Conservation (phyloP, 2,329 filamentous ascomycete species). For the Alternaria incomplexa region DNA sequence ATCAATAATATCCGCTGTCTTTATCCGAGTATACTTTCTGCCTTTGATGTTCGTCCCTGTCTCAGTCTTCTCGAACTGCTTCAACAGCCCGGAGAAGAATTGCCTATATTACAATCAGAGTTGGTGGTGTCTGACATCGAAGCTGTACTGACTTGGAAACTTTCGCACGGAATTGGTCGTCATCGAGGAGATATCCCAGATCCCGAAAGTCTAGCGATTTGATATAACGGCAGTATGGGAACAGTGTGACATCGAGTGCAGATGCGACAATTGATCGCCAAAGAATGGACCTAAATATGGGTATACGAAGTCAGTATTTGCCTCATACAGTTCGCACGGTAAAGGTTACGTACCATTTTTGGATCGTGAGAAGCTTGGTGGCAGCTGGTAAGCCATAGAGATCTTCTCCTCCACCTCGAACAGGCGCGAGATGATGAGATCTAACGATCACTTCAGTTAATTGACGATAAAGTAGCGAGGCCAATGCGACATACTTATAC, state of each 20-base stretch:
- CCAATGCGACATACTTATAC: slow-evolving; percentile 61
- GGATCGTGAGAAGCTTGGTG: slow-evolving; percentile 54
- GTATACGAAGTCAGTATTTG: background rate
- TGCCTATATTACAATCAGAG: slow-evolving; percentile 42
- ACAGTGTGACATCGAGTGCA: slow-evolving; percentile 65
- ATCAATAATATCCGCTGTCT: slow-evolving; percentile 52
- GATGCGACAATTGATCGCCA: slow-evolving; percentile 75
- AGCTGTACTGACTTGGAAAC: slow-evolving; percentile 58
- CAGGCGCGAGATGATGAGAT: slow-evolving; percentile 52
- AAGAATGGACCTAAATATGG: slow-evolving; percentile 55
- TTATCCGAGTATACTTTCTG: slow-evolving; percentile 43
- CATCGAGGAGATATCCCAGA: slow-evolving; percentile 64
- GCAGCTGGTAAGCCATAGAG: slow-evolving; percentile 36
- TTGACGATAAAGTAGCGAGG: background rate
- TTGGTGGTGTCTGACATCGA: background rate
- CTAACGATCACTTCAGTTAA: slow-evolving; percentile 28
- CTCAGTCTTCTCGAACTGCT: slow-evolving; percentile 49
- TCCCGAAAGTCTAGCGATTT: slow-evolving; percentile 68
- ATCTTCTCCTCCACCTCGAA: slow-evolving; percentile 54
- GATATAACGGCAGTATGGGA: slow-evolving; percentile 73
- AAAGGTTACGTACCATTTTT: slow-evolving; percentile 55
- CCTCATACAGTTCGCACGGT: background rate
- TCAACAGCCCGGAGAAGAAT: slow-evolving; percentile 60
- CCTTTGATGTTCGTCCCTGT: slow-evolving; percentile 29
- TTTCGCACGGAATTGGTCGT: slow-evolving; percentile 64